Evolutionary conservation across 2,329 filamentous ascomycete species (phyloP).

Genomic region (Coniella lustricola): DNA sequence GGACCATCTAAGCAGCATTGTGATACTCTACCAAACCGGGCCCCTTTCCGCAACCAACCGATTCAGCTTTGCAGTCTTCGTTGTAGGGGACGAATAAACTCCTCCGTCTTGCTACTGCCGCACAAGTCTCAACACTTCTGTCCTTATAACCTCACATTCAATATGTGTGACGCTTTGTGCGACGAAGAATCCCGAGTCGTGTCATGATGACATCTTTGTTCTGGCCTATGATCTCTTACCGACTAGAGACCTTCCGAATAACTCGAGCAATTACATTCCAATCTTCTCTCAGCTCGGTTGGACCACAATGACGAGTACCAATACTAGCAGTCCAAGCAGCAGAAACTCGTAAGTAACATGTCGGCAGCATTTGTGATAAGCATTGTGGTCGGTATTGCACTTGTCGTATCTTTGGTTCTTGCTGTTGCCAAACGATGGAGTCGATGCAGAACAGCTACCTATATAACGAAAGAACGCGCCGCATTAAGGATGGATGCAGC

Average conservation of each 20-base stretch:
- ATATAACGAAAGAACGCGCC: no score
- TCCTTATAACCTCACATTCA: not conserved
- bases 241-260: no score
- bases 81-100: no score
- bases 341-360: not conserved
- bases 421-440: not conserved
- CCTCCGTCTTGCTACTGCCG: constrained; percentile 10
- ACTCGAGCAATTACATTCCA: not conserved
- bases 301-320: not conserved
- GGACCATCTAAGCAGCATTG: not conserved
- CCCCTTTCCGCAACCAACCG: not conserved
- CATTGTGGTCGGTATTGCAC: constrained; percentile 2
- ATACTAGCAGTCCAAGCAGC: not conserved
- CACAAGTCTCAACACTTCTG: not conserved
- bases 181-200: constrained; percentile 3
- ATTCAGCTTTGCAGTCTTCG: no score
- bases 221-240: constrained; percentile 1
- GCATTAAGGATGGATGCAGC: no score
- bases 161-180: constrained; percentile 4
- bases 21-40: not conserved
- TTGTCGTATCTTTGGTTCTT: not conserved
- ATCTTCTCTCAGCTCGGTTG: not conserved
- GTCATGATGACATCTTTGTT: constrained; percentile 2
- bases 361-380: constrained; percentile 6
- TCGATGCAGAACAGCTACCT: not conserved